A percentile compares a stretch with the other conserved stretches of the same genome.
Conservation (phyloP, 2,329 filamentous ascomycete genomes). For the Cladosporium austrohemisphaericum region DNA sequence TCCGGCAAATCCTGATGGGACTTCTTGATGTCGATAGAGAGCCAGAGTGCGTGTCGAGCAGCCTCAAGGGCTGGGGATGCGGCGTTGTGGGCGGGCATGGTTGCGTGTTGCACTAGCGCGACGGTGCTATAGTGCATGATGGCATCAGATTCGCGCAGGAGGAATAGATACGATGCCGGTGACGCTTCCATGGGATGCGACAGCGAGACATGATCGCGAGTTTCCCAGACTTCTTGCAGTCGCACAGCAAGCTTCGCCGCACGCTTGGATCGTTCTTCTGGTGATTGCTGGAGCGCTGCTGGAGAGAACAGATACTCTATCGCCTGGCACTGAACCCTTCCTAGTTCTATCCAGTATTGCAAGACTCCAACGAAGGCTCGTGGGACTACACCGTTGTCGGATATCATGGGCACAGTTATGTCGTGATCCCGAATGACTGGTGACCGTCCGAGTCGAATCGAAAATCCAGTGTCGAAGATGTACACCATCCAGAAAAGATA, state of each 20-base stretch:
- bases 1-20: slow-evolving; percentile 8
- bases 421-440: slow-evolving; percentile 58
- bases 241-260: slow-evolving; percentile 9
- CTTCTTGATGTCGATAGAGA: slow-evolving; percentile 13
- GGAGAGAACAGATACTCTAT: slow-evolving; percentile 8
- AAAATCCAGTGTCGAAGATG: slow-evolving; percentile 56
- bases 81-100: slow-evolving; percentile 10
- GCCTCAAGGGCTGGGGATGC: slow-evolving; percentile 19
- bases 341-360: slow-evolving; percentile 53
- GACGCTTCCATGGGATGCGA: neutral
- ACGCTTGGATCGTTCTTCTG: slow-evolving; percentile 12
- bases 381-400: slow-evolving; percentile 15
- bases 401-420: slow-evolving; percentile 48
- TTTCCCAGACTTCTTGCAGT: slow-evolving; percentile 12
- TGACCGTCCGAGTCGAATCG: slow-evolving; percentile 55
- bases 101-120: slow-evolving; percentile 18
- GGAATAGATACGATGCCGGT: neutral
- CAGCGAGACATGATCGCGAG: neutral
- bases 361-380: slow-evolving; percentile 49
- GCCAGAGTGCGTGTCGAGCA: slow-evolving; percentile 14
- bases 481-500: slow-evolving; percentile 59
- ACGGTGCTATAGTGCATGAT: slow-evolving; percentile 19
- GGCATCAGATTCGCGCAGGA: slow-evolving; percentile 11
- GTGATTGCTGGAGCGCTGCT: slow-evolving; percentile 15
- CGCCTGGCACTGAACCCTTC: slow-evolving; percentile 55